phyloP scores from a whole-genome alignment of 2,329 filamentous ascomycete genomes.

The Neofusicoccum sp. region DNA sequence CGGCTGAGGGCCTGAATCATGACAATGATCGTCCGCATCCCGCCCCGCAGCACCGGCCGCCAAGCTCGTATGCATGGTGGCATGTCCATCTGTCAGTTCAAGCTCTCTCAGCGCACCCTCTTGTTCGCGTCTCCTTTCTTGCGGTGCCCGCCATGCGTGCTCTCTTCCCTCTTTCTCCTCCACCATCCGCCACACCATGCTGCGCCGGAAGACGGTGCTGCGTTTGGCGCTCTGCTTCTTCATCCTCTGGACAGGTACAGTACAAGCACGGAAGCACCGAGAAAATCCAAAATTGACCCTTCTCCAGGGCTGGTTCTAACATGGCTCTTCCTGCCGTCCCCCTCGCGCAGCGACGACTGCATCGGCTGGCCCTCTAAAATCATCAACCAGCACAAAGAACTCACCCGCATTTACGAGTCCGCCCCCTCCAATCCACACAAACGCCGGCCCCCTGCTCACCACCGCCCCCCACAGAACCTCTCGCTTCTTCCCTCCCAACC shows the following conservation, averaged over 20 bases:
- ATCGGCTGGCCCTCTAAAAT: not conserved
- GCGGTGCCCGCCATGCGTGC: not conserved
- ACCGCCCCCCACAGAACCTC: not conserved
- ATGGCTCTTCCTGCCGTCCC: constrained; percentile 6
- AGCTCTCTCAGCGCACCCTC: not conserved
- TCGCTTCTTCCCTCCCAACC: not conserved
- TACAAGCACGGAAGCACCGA: too few species aligned
- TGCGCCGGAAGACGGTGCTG: not conserved
- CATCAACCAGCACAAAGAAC: not conserved
- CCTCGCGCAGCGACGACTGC: not conserved
- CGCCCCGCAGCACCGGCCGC: not conserved
- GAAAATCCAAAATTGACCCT: too few species aligned
- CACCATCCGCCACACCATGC: not conserved
- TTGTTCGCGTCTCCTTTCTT: not conserved
- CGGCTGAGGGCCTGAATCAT: not conserved
- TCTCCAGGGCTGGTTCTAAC: not conserved
- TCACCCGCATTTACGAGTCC: constrained; percentile 10
- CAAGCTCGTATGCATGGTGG: not conserved
- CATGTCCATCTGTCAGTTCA: not conserved
- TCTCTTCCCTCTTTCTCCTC: not conserved
- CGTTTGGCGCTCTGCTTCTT: not conserved
- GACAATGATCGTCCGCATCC: not conserved
- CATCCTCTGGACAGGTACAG: not conserved
- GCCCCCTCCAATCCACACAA: not conserved
- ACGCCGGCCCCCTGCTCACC: not conserved